A percentile compares a stretch with the other conserved stretches of the same genome.
These are phyloP conservation scores for Capronia coronata DNA, from an alignment of 2,329 filamentous ascomycete species.

Conservation along the genomic window DNA sequence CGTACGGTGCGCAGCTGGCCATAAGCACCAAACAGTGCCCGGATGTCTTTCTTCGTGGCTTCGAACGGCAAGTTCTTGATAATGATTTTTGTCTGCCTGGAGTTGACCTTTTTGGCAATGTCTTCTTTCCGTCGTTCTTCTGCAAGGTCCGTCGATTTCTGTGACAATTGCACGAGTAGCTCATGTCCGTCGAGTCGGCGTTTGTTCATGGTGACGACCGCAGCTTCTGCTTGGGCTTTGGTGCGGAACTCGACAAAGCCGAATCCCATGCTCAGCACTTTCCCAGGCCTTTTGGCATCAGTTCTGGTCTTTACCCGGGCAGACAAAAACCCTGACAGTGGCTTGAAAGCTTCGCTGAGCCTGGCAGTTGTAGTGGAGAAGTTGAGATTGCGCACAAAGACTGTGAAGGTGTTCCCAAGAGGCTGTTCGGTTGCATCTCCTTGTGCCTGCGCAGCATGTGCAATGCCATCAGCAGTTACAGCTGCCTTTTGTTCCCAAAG, in stretches of 20 bases:
- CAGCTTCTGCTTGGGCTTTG: conserved; percentile 70
- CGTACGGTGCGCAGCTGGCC: conserved; percentile 88
- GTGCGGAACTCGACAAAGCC: conserved; percentile 86
- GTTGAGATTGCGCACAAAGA: conserved; percentile 91
- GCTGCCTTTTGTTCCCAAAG: conserved; percentile 52
- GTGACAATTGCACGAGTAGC: conserved; percentile 75
- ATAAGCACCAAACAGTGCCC: conserved; percentile 77
- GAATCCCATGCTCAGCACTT: conserved; percentile 93
- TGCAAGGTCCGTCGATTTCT: conserved; percentile 79
- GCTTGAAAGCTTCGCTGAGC: conserved; percentile 69
- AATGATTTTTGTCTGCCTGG: conserved; percentile 81
- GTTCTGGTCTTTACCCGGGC: conserved; percentile 88
- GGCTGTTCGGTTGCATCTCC: conserved; percentile 35
- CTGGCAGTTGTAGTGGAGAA: conserved; percentile 76
- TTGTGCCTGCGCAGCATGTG: conserved; percentile 27
- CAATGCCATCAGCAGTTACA: conserved; percentile 25
- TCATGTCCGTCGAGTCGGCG: conserved; percentile 81
- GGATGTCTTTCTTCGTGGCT: conserved; percentile 84
- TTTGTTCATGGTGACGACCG: conserved; percentile 79
- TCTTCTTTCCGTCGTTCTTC: conserved; percentile 81
- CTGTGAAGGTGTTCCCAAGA: conserved; percentile 51
- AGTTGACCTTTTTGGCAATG: conserved; percentile 69
- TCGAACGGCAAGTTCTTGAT: conserved; percentile 99
- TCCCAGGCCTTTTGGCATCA: conserved; percentile 82
- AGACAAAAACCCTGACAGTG: conserved; percentile 80